Evolutionary conservation across 805 yeast genomes (phyloP).

Genomic region (Lipomyces sp.): DNA sequence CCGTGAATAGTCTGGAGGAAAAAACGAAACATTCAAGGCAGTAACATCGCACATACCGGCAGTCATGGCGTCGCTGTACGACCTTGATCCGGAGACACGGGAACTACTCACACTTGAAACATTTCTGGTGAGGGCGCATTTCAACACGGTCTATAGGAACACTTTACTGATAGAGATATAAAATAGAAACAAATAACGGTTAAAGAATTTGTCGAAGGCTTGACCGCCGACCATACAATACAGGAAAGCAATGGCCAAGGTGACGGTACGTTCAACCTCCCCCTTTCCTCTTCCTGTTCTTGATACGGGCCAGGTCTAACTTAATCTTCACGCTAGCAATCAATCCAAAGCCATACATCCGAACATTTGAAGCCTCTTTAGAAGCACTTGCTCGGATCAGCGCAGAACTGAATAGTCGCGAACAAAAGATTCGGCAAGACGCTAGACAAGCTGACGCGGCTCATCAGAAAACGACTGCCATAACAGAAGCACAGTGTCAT

Average conservation of each 20-base stretch:
- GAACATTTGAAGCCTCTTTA: constrained; percentile 87
- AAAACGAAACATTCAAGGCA: not conserved
- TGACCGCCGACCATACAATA: constrained; percentile 28
- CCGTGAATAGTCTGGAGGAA: not conserved
- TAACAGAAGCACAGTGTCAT: constrained; percentile 25
- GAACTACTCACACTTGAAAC: constrained; percentile 37
- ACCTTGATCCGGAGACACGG: constrained; percentile 34
- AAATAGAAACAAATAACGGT: constrained; percentile 27
- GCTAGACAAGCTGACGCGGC: constrained; percentile 54
- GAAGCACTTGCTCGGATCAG: constrained; percentile 68
- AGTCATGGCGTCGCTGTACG: constrained; percentile 28
- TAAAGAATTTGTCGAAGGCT: constrained; percentile 36
- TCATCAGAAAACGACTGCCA: constrained; percentile 19
- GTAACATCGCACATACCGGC: not conserved
- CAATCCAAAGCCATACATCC: constrained; percentile 92
- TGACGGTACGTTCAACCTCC: constrained; percentile 13
- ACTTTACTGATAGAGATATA: not conserved
- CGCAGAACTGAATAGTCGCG: constrained; percentile 59
- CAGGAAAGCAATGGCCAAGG: constrained; percentile 23
- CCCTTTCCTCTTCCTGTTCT: not conserved
- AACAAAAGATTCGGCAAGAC: constrained; percentile 57
- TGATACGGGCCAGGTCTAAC: not conserved
- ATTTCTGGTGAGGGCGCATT: constrained; percentile 29
- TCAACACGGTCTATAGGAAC: not conserved
- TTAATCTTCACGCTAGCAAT: constrained; percentile 44